Percentiles rank a stretch among this genome's conserved stretches.
These are phyloP conservation scores for Usnea hakonensis DNA, from an alignment of 495 filamentous ascomycete species.

Conservation along the genomic window DNA sequence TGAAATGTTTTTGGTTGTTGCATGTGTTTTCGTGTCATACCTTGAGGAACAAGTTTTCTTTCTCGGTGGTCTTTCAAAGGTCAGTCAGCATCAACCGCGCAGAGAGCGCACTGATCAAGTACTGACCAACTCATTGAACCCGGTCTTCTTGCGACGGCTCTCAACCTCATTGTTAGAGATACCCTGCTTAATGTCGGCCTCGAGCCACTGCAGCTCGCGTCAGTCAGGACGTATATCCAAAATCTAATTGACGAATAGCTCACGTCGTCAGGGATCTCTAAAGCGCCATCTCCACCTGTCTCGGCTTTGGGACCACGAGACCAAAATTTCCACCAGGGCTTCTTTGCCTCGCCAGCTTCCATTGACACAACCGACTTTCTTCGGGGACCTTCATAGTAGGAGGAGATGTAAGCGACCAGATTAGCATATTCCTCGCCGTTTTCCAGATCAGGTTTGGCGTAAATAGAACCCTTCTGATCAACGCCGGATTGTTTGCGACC, in stretches of 20 bases:
- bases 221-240: not conserved
- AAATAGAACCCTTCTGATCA: slow-evolving; percentile 19
- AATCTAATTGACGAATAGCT: not conserved
- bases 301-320: slow-evolving; percentile 26
- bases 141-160: slow-evolving; percentile 54
- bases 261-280: slow-evolving; percentile 54
- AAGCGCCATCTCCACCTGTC: slow-evolving; percentile 34
- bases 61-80: slow-evolving; percentile 47
- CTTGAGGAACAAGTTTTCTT: slow-evolving; percentile 59
- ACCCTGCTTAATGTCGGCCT: slow-evolving; percentile 61
- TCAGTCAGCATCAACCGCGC: slow-evolving; percentile 9
- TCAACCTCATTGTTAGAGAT: slow-evolving; percentile 53
- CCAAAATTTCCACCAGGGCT: slow-evolving; percentile 54
- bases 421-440: slow-evolving; percentile 44
- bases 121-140: slow-evolving; percentile 60
- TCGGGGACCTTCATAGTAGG: slow-evolving; percentile 51
- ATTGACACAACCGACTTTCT: slow-evolving; percentile 42
- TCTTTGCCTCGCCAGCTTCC: slow-evolving; percentile 46
- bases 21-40: slow-evolving; percentile 2
- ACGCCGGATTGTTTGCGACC: slow-evolving; percentile 16
- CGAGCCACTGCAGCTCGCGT: slow-evolving; percentile 44
- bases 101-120: not conserved
- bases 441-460: slow-evolving; percentile 24
- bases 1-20: not conserved
- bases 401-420: slow-evolving; percentile 59